phyloP scores from a whole-genome alignment of 2,329 filamentous ascomycete genomes.

The Aspergillus ochraceus region DNA sequence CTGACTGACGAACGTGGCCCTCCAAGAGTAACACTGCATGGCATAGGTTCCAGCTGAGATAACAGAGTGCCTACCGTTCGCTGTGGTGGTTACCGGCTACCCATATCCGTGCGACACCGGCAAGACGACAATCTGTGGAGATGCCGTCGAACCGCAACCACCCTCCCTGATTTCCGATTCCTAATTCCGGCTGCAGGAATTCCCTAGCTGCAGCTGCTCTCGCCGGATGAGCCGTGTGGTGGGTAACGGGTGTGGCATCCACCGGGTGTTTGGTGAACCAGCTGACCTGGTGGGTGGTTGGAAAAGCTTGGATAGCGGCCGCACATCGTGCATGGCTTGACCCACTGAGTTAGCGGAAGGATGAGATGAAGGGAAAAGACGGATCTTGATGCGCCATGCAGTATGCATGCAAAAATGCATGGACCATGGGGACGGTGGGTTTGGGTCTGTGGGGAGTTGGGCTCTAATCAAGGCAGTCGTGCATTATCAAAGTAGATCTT shows the following conservation, averaged over 20 bases:
- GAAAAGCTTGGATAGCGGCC: not conserved
- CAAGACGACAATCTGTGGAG: not conserved
- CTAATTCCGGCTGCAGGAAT: not conserved
- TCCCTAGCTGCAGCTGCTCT: not conserved
- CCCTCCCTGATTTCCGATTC: not conserved
- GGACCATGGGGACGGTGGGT: not conserved
- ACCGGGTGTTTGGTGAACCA: not conserved
- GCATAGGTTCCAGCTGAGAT: not conserved
- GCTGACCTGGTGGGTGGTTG: not conserved
- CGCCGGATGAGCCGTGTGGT: not conserved
- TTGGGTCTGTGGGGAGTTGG: not conserved
- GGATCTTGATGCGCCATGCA: not conserved
- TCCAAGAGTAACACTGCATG: not conserved
- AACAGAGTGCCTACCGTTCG: too few species aligned
- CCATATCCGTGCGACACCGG: not conserved
- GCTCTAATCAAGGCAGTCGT: not conserved
- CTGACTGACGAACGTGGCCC: not conserved
- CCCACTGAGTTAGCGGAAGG: not conserved
- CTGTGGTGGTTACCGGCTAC: not conserved
- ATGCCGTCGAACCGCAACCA: not conserved
- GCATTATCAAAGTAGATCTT: not conserved
- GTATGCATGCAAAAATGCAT: not conserved
- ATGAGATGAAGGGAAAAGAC: not conserved
- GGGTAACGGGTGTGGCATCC: not conserved
- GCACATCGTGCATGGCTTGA: not conserved